Conservation (phyloP, 2,329 filamentous ascomycete genomes). For the Cercospora zeina region DNA sequence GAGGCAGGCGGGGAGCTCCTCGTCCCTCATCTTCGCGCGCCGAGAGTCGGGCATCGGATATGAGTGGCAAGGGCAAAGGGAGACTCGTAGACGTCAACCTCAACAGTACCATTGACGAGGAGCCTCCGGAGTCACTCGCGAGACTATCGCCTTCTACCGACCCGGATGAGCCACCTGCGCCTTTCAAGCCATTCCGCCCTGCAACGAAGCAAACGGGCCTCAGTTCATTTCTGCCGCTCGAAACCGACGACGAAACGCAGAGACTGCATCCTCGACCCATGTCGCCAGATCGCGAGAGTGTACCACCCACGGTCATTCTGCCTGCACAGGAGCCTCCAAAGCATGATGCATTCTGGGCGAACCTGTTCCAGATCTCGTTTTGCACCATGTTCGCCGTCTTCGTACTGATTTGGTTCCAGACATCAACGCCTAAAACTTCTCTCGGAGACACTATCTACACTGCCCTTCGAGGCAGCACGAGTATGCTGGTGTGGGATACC, state of each 20-base stretch:
- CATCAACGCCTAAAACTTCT: constrained; percentile 70
- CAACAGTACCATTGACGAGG: constrained; percentile 60
- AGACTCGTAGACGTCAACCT: constrained; percentile 84
- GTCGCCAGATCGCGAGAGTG: constrained; percentile 55
- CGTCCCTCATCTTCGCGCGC: constrained; percentile 43
- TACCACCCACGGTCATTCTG: constrained; percentile 58
- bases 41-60: constrained; percentile 45
- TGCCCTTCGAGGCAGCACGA: constrained; percentile 79
- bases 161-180: constrained; percentile 51
- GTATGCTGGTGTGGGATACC: constrained; percentile 87
- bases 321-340: constrained; percentile 68
- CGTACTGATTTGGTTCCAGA: constrained; percentile 87
- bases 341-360: constrained; percentile 90
- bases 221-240: constrained; percentile 52
- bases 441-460: constrained; percentile 94
- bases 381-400: constrained; percentile 85
- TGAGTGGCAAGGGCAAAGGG: constrained; percentile 60
- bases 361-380: constrained; percentile 80
- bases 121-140: constrained; percentile 42
- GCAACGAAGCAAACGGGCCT: constrained; percentile 42
- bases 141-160: constrained; percentile 43
- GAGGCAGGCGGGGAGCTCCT: constrained; percentile 44
- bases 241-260: constrained; percentile 54
- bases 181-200: constrained; percentile 58
- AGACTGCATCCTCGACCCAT: constrained; percentile 49